A percentile compares a stretch with the other conserved stretches of the same genome.
phyloP scores from a whole-genome alignment of 202 grass and related monocot species.

The Brachypodium distachyon region DNA sequence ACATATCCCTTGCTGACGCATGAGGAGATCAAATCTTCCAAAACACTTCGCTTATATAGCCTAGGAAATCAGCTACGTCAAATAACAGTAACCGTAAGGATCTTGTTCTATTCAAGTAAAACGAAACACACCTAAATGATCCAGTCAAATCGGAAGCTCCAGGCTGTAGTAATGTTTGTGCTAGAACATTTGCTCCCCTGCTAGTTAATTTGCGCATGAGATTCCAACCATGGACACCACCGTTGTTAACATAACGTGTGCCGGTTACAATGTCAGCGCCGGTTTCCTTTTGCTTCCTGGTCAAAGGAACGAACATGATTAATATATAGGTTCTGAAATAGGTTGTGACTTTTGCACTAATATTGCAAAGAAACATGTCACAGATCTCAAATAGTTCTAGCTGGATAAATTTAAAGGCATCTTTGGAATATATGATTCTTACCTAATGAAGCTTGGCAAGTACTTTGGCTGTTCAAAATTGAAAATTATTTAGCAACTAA shows the following conservation, averaged over 20 bases:
- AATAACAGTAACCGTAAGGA: not conserved
- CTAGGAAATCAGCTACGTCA: constrained; percentile 25
- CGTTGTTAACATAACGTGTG: constrained; percentile 86
- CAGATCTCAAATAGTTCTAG: not conserved
- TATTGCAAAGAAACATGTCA: not conserved
- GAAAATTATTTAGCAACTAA: constrained; percentile 16
- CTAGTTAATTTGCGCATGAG: constrained; percentile 93
- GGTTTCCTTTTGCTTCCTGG: constrained; percentile 80
- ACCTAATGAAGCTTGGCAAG: constrained; percentile 96
- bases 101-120: not conserved
- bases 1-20: constrained; percentile 97
- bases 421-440: not conserved
- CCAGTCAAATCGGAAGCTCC: constrained; percentile 92
- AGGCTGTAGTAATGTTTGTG: constrained; percentile 83
- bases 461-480: constrained; percentile 81
- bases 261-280: constrained; percentile 81
- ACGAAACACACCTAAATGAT: constrained; percentile 57
- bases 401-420: not conserved
- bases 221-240: constrained; percentile 97
- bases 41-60: constrained; percentile 70
- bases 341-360: too few species aligned
- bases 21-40: constrained; percentile 88
- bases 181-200: constrained; percentile 97
- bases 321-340: not conserved
- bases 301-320: constrained; percentile 5